Conservation (phyloP, 306 rosid species). For the Pyrus pyrifolia region DNA sequence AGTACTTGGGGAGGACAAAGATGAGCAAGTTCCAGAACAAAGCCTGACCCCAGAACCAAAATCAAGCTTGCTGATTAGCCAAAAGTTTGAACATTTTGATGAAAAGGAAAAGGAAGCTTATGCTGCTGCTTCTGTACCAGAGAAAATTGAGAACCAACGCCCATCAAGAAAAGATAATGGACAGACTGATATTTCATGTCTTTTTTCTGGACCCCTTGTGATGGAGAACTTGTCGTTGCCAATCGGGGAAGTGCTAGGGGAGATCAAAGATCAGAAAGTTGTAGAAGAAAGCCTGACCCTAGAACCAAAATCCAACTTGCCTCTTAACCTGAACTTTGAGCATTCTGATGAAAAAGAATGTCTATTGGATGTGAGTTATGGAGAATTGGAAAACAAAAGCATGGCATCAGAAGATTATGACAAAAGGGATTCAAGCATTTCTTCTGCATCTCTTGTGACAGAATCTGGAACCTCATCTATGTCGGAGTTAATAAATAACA, state of each 20-base stretch:
- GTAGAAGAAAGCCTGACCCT: constrained; percentile 2
- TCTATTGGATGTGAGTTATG: constrained; percentile 13
- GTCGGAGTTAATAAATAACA: constrained; percentile 10
- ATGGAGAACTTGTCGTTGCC: neutral
- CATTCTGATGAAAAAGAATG: constrained; percentile 11
- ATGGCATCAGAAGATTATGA: constrained; percentile 11
- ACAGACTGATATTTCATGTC: constrained; percentile 17
- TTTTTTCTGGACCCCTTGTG: neutral
- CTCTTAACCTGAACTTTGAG: constrained; percentile 1
- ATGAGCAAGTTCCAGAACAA: constrained; percentile 16
- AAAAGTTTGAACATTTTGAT: constrained; percentile 12
- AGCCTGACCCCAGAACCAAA: constrained; percentile 7
- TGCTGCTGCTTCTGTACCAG: constrained; percentile 2
- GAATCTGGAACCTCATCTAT: constrained; percentile 11
- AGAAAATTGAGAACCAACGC: constrained; percentile 19
- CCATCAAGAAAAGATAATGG: constrained; percentile 2
- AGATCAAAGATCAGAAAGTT: constrained; percentile 17
- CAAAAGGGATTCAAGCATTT: constrained; percentile 12
- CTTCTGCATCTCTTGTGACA: neutral
- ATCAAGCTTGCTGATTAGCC: constrained; percentile 1
- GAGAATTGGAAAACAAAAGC: constrained; percentile 10
- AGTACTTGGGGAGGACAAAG: constrained; percentile 11
- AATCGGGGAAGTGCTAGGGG: constrained; percentile 13
- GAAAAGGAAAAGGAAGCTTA: constrained; percentile 4
- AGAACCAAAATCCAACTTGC: constrained; percentile 13